Percentiles rank a stretch among this genome's conserved stretches.
Evolutionary conservation across 306 rosid genomes (phyloP).

Genomic region (Glycine tomentella): DNA sequence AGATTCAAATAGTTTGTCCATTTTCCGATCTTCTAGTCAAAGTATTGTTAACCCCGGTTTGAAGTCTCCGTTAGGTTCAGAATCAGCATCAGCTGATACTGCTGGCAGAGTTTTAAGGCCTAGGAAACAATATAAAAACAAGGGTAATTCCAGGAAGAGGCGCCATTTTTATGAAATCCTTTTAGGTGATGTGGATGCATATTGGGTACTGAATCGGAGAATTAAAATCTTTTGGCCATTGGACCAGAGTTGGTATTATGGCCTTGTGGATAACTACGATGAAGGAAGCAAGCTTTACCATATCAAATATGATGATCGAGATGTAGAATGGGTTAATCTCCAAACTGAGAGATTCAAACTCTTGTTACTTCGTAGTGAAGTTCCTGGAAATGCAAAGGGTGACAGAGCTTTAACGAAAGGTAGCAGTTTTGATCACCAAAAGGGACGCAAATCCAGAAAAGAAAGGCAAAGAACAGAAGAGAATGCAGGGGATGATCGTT

Average conservation of each 20-base stretch:
- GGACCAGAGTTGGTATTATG: slow-evolving; percentile 95
- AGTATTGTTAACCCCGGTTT: slow-evolving; percentile 58
- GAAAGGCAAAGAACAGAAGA: slow-evolving; percentile 55
- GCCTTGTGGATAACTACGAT: slow-evolving; percentile 76
- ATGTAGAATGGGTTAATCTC: slow-evolving; percentile 95
- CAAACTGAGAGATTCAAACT: slow-evolving; percentile 92
- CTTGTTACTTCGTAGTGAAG: slow-evolving; percentile 86
- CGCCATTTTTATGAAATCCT: slow-evolving; percentile 92
- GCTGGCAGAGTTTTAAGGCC: slow-evolving; percentile 84
- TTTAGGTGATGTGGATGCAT: slow-evolving; percentile 68
- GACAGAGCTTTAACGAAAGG: slow-evolving; percentile 49
- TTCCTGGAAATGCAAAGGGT: slow-evolving; percentile 65
- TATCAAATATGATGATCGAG: slow-evolving; percentile 93
- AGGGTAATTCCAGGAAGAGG: slow-evolving; percentile 71
- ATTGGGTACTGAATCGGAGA: slow-evolving; percentile 76
- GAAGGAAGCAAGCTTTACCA: slow-evolving; percentile 73
- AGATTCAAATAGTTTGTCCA: slow-evolving; percentile 60
- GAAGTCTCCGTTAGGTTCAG: slow-evolving; percentile 67
- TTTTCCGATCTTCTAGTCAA: slow-evolving; percentile 60
- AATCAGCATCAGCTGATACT: slow-evolving; percentile 74
- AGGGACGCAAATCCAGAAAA: slow-evolving; percentile 59
- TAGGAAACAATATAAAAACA: slow-evolving; percentile 70
- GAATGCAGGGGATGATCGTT: slow-evolving; percentile 59
- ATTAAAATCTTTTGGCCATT: slow-evolving; percentile 97
- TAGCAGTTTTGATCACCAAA: slow-evolving; percentile 56